Percentiles rank a stretch among this genome's conserved stretches.
These are phyloP conservation scores for Endotrypanum monterogeii DNA, from an alignment of 208 protist species.

Conservation along the genomic window DNA sequence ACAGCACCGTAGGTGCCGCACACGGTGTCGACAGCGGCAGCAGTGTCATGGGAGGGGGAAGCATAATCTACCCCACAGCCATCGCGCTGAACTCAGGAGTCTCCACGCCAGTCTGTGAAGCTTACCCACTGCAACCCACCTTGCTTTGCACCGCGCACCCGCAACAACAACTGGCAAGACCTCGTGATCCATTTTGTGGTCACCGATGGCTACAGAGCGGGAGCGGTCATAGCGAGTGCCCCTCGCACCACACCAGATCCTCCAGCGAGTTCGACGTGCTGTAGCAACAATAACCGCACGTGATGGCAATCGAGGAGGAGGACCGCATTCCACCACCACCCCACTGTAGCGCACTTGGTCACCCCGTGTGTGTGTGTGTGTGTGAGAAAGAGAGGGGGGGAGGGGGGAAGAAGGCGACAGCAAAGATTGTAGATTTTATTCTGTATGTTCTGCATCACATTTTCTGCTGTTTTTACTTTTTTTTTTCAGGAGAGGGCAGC, in stretches of 20 bases:
- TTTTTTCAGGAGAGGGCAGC: too few species aligned
- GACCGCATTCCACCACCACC: too few species aligned
- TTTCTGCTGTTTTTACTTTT: background rate
- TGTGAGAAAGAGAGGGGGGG: background rate
- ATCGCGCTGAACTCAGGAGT: background rate
- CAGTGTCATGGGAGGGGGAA: background rate
- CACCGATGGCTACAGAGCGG: background rate
- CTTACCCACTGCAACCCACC: background rate
- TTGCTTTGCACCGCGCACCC: constrained; percentile 4
- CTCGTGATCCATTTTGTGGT: constrained; percentile 1
- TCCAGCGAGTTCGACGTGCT: constrained; percentile 27
- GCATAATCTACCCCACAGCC: background rate
- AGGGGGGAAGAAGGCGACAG: background rate
- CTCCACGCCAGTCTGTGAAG: constrained; percentile 17
- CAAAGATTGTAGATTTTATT: background rate
- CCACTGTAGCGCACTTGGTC: too few species aligned
- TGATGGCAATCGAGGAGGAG: too few species aligned
- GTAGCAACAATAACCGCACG: background rate
- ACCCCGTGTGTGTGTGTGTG: background rate
- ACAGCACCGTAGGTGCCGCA: background rate
- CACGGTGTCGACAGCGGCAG: background rate
- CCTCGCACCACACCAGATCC: constrained; percentile 23
- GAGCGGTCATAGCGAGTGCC: background rate
- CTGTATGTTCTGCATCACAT: background rate
- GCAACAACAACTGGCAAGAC: constrained; percentile 1